These are phyloP conservation scores for Ophioceras dolichostomum DNA, from an alignment of 2,329 filamentous ascomycete species.

Conservation along the genomic window DNA sequence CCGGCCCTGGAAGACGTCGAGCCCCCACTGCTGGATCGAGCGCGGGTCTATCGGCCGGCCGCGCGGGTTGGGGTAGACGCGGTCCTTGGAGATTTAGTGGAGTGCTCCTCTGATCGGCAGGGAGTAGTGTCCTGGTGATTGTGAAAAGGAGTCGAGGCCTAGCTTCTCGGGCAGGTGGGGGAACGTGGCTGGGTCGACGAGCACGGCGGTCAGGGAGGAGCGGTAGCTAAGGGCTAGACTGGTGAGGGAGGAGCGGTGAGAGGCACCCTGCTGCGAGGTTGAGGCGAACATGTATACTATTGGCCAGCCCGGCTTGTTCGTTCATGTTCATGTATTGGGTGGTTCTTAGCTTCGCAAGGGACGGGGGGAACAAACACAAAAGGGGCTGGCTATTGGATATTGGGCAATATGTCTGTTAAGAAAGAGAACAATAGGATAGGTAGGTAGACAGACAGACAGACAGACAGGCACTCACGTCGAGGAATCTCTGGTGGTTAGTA, in stretches of 20 bases:
- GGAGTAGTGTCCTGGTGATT: too few species aligned
- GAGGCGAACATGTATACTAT: slow-evolving; percentile 24
- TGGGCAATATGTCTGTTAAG: too few species aligned
- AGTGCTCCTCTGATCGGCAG: slow-evolving; percentile 22
- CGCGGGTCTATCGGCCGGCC: slow-evolving; percentile 13
- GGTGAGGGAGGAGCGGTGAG: slow-evolving; percentile 15
- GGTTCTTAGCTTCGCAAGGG: too few species aligned
- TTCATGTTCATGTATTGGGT: too few species aligned
- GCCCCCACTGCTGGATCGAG: slow-evolving; percentile 20
- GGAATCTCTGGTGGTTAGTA: slow-evolving; percentile 18
- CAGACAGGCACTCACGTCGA: slow-evolving; percentile 15
- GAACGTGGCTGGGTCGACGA: slow-evolving; percentile 22
- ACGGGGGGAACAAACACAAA: too few species aligned
- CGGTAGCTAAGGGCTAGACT: slow-evolving; percentile 20
- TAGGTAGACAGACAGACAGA: not conserved
- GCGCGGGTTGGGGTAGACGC: slow-evolving; percentile 20
- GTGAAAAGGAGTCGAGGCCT: too few species aligned
- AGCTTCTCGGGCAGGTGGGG: slow-evolving; percentile 18
- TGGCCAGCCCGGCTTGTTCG: slow-evolving; percentile 18
- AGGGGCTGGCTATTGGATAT: too few species aligned
- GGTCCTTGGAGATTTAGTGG: slow-evolving; percentile 21
- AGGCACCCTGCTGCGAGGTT: slow-evolving; percentile 15
- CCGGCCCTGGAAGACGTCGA: slow-evolving; percentile 23
- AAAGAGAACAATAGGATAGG: too few species aligned
- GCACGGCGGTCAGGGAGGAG: slow-evolving; percentile 19